These are phyloP conservation scores for Colletotrichum endophyticum DNA, from an alignment of 2,329 filamentous ascomycete species.

Conservation along the genomic window DNA sequence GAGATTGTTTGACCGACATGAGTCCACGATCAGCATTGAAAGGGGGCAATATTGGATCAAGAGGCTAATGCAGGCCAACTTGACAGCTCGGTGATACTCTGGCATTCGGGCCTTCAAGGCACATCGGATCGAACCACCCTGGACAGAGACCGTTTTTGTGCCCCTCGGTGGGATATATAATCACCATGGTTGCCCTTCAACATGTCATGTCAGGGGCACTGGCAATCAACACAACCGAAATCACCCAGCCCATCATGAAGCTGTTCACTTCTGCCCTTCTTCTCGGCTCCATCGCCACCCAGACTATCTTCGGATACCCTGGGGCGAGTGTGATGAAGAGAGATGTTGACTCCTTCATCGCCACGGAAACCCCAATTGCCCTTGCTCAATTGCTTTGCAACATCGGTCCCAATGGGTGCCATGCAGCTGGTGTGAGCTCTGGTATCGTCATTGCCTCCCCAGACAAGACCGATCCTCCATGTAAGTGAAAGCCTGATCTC, in stretches of 20 bases:
- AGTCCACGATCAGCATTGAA: neutral
- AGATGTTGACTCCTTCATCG: constrained; percentile 58
- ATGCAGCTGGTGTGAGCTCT: constrained; percentile 48
- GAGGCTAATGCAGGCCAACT: constrained; percentile 10
- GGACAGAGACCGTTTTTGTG: neutral
- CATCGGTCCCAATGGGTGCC: constrained; percentile 60
- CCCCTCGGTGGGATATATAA: constrained; percentile 2
- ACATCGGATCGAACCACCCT: neutral
- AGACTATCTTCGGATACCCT: constrained; percentile 55
- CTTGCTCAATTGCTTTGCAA: constrained; percentile 61
- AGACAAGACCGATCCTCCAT: constrained; percentile 57
- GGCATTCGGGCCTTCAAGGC: constrained; percentile 18
- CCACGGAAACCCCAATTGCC: constrained; percentile 56
- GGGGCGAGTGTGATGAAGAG: constrained; percentile 47
- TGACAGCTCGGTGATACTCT: constrained; percentile 18
- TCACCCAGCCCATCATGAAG: constrained; percentile 51
- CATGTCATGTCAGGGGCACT: constrained; percentile 8
- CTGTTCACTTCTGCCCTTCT: constrained; percentile 54
- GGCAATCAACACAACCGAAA: constrained; percentile 13
- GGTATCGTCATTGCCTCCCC: constrained; percentile 65
- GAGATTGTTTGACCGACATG: neutral
- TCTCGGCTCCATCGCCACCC: constrained; percentile 55
- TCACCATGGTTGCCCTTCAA: constrained; percentile 17
- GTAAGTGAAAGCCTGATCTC: constrained; percentile 39
- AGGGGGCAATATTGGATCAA: neutral